Evolutionary conservation across 306 rosid genomes (phyloP).

Genomic region (Quercus bicolor): DNA sequence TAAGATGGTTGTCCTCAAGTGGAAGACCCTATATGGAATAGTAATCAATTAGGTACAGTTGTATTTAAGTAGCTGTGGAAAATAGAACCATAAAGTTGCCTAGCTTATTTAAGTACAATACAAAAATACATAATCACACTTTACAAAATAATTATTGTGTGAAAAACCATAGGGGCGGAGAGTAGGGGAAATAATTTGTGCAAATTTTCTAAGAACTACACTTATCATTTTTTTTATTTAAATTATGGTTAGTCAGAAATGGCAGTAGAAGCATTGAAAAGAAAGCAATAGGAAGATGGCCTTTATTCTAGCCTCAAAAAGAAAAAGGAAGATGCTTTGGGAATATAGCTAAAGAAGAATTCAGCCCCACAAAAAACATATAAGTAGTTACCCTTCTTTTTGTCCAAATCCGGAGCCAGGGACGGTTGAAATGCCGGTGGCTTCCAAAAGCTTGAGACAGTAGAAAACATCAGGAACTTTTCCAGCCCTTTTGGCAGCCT

Average conservation of each 20-base stretch:
- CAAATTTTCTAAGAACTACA: not conserved
- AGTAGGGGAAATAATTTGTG: not conserved
- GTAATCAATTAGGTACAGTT: not conserved
- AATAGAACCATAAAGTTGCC: not conserved
- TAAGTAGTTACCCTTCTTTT: constrained; percentile 76
- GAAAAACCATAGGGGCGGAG: not conserved
- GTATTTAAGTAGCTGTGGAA: not conserved
- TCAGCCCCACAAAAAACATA: not conserved
- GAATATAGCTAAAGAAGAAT: not conserved
- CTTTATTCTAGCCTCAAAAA: not conserved
- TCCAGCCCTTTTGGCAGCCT: constrained; percentile 76
- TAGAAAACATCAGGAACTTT: constrained; percentile 92
- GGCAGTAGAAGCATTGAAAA: not conserved
- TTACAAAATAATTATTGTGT: not conserved
- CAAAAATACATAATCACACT: constrained; percentile 1
- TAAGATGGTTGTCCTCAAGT: constrained; percentile 95
- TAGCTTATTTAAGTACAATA: constrained; percentile 3
- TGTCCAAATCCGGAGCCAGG: constrained; percentile 99
- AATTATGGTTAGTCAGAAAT: not conserved
- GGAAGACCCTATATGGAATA: constrained; percentile 65
- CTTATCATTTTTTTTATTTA: not conserved
- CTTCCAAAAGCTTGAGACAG: constrained; percentile 96
- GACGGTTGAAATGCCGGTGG: constrained; percentile 97
- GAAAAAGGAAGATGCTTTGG: not conserved
- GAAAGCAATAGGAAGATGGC: not conserved